Base-by-base conservation (phyloP, 176 grass and related monocot genomes). In the Thinopyrum elongatum region DNA sequence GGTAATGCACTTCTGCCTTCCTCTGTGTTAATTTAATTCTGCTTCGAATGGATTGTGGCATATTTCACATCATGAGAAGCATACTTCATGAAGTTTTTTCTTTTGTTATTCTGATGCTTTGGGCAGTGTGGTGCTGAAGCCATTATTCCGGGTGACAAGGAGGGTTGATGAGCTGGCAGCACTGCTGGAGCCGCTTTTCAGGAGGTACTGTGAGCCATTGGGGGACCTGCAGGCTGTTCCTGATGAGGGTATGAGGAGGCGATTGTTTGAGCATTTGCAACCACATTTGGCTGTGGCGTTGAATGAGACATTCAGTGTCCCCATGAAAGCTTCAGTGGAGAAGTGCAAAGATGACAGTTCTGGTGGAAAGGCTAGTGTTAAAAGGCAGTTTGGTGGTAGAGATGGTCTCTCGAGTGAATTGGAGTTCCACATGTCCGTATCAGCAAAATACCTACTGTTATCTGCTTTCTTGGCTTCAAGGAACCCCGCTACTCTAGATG, bases 401-500 rank as follows among this genome's bases (percentile, higher is more conserved):
- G 86, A 91, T 71, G 78, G 62, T 42, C 78, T 68, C 39, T 79
- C 6, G 10, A 77, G 70, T 28, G 92, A 94, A 80, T 80, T 96
- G 87, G 94, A 94, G 63, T 94, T 99, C 81, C 94, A 99, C 78
- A 99, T 99, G 97, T 93, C 94, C 7, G 82, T 94, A 4, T 96
- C 94, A 83, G 90, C 90, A 2, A 96, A 96, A 60, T 99, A 96
- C 74, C 89, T 99, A 29, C 87, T 99, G 76, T 27, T 96, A 64
- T 99, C 97, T 22, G 92, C 90, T 49, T 99, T 99, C 87, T 85
- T 99, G 47, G 97, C 97, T 82, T 98, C 88, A 5, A 95, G 94
- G 73, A 96, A 96, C 65, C 94, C 97, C 0, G 94, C 92, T 70
- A 95, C 94, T 47, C 90, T 98, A 79, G 97, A 98, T 96, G 97